phyloP scores from a whole-genome alignment of 2,329 filamentous ascomycete genomes.

The Fusarium sp. region DNA sequence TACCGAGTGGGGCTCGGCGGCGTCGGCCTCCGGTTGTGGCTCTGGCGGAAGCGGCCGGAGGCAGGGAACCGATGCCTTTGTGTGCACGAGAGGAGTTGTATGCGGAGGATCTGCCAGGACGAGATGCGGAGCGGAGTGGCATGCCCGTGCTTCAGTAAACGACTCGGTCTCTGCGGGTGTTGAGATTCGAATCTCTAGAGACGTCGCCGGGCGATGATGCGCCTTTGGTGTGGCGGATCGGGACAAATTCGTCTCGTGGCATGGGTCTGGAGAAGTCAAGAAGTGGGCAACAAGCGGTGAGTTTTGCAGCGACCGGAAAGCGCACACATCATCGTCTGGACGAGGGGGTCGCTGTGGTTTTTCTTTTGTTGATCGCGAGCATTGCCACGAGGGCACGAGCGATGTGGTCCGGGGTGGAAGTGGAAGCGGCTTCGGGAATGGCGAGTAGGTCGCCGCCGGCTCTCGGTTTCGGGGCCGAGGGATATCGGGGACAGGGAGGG shows the following conservation, averaged over 20 bases:
- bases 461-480: conserved; percentile 34
- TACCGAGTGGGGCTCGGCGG: conserved; percentile 51
- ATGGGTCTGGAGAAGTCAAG: conserved; percentile 26
- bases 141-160: conserved; percentile 35
- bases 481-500: conserved; percentile 41
- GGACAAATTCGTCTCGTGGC: conserved; percentile 12
- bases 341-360: conserved; percentile 45
- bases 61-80: conserved; percentile 44
- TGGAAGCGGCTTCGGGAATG: conserved; percentile 53
- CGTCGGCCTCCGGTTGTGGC: conserved; percentile 30
- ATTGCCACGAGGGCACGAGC: conserved; percentile 43
- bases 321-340: conserved; percentile 40
- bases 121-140: conserved; percentile 38
- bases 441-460: conserved; percentile 50
- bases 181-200: conserved; percentile 22
- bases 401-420: conserved; percentile 48
- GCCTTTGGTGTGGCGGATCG: conserved; percentile 31
- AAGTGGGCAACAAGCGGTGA: conserved; percentile 26
- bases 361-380: conserved; percentile 31
- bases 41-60: conserved; percentile 39
- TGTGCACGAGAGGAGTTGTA: conserved; percentile 30
- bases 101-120: conserved; percentile 27
- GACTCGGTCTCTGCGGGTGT: conserved; percentile 17
- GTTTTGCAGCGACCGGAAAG: conserved; percentile 26
- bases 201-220: conserved; percentile 15